Conservation (phyloP, 2,329 filamentous ascomycete species). For the Cadophora sp. region DNA sequence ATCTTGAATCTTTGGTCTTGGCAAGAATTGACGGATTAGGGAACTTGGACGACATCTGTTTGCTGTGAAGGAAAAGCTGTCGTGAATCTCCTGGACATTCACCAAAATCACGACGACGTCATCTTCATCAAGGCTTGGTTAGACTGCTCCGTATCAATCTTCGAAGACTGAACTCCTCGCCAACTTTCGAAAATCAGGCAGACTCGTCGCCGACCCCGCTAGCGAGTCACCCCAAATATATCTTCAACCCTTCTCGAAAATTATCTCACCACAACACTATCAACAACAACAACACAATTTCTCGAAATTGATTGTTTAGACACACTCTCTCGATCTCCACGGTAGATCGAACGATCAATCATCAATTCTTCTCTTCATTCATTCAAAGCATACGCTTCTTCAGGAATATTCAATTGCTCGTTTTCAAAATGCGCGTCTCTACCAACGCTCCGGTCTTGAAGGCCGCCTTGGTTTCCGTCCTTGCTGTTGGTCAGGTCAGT, state of each 20-base stretch:
- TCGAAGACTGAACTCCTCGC: not conserved
- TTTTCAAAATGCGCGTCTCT: slow-evolving; percentile 15
- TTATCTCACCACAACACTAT: not conserved
- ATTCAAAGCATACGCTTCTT: slow-evolving; percentile 12
- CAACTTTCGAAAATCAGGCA: not conserved
- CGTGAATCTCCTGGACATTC: not conserved
- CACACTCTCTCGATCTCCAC: slow-evolving; percentile 13
- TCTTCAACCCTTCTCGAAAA: not conserved
- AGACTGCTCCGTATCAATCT: not conserved
- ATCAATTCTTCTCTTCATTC: not conserved
- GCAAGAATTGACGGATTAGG: slow-evolving; percentile 7
- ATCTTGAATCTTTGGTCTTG: not conserved
- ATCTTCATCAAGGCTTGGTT: not conserved
- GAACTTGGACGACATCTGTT: not conserved
- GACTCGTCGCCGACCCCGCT: slow-evolving; percentile 16
- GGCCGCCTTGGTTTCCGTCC: slow-evolving; percentile 14
- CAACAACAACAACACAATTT: not conserved
- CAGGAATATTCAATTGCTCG: not conserved
- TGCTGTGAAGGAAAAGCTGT: not conserved
- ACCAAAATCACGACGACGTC: not conserved
- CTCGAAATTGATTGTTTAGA: not conserved
- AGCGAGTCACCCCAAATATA: not conserved
- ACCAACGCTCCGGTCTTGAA: slow-evolving; percentile 2
- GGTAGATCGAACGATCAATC: slow-evolving; percentile 8
- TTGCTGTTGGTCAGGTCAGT: slow-evolving; percentile 45